Evolutionary conservation across 2,329 filamentous ascomycete species (phyloP).

Genomic region (Fusarium euwallaceae): DNA sequence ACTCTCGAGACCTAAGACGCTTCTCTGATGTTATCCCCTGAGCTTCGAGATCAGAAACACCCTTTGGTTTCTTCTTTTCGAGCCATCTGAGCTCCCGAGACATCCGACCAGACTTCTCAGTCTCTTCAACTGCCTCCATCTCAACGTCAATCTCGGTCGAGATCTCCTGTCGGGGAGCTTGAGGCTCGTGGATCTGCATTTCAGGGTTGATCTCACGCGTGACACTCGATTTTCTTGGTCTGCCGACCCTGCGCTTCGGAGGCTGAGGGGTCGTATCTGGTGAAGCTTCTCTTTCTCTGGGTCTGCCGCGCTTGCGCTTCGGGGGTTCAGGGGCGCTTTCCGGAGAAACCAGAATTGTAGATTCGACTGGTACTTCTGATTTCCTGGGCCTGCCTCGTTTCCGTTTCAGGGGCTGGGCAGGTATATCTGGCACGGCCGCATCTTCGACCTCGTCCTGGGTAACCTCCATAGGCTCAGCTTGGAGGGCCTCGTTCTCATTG

Average conservation of each 20-base stretch:
- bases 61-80: conserved; percentile 24
- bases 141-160: background rate
- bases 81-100: conserved; percentile 34
- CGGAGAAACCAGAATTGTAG: background rate
- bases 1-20: background rate
- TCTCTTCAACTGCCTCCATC: background rate
- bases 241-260: conserved; percentile 15
- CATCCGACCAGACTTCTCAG: background rate
- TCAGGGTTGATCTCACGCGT: background rate
- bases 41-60: background rate
- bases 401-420: conserved; percentile 21
- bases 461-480: background rate
- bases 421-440: background rate
- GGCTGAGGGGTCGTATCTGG: background rate
- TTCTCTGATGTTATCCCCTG: background rate
- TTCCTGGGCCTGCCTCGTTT: conserved; percentile 42
- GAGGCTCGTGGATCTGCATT: background rate
- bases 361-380: background rate
- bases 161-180: background rate
- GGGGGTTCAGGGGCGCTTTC: background rate
- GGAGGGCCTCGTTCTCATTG: background rate
- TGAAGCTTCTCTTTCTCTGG: conserved; percentile 22
- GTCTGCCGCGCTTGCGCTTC: conserved; percentile 40
- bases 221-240: conserved; percentile 15
- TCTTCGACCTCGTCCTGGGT: background rate